phyloP scores from a whole-genome alignment of 2,329 filamentous ascomycete genomes.

The Penicillium polonicum region DNA sequence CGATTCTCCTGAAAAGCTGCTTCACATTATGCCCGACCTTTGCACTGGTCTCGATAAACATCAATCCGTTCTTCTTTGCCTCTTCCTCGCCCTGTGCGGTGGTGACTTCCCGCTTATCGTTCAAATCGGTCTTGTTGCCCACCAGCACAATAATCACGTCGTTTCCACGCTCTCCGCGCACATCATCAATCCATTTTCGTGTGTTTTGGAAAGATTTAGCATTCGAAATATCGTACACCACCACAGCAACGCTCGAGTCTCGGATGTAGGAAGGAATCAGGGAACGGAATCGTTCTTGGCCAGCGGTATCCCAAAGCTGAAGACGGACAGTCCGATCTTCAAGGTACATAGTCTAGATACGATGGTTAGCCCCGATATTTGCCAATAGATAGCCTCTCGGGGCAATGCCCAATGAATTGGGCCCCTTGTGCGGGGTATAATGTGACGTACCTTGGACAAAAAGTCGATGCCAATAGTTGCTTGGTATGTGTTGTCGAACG shows the following conservation, averaged over 20 bases:
- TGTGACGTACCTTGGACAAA: constrained; percentile 76
- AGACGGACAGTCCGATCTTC: constrained; percentile 96
- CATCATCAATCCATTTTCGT: constrained; percentile 98
- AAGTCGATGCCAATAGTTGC: constrained; percentile 99
- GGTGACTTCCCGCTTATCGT: constrained; percentile 96
- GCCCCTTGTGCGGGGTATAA: constrained; percentile 4
- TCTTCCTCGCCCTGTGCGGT: constrained; percentile 96
- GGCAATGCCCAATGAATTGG: neutral
- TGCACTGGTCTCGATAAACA: constrained; percentile 99
- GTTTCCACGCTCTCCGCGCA: constrained; percentile 91
- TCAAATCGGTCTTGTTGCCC: constrained; percentile 98
- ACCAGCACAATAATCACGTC: constrained; percentile 99
- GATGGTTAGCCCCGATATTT: constrained; percentile 3
- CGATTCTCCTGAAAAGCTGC: constrained; percentile 94
- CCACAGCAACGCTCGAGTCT: constrained; percentile 95
- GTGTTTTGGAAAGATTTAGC: constrained; percentile 98
- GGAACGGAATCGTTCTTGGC: constrained; percentile 94
- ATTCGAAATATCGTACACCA: constrained; percentile 98
- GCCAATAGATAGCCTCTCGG: neutral
- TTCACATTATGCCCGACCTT: constrained; percentile 99
- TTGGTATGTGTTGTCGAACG: constrained; percentile 99
- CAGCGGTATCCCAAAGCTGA: constrained; percentile 97
- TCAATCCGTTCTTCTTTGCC: constrained; percentile 94
- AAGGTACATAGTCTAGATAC: constrained; percentile 87
- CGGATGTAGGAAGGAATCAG: constrained; percentile 98